These are phyloP conservation scores for Mycosarcoma mackinlayi DNA, from an alignment of 1,284 basidiomycete genomes.

Conservation along the genomic window DNA sequence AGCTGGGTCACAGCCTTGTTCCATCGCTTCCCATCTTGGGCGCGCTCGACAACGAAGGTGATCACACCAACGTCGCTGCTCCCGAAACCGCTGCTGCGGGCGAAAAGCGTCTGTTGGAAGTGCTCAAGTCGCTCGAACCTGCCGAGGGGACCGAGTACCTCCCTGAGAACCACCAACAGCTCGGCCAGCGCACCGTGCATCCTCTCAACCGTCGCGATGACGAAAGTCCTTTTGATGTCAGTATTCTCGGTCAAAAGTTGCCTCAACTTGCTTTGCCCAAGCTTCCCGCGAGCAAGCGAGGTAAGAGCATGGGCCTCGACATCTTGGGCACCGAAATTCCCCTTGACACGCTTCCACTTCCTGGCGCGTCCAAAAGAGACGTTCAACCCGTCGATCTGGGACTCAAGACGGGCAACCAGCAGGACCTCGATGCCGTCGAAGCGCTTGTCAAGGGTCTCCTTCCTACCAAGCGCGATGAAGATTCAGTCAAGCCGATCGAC, in stretches of 20 bases:
- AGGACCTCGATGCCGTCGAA: conserved; percentile 23
- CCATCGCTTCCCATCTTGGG: conserved; percentile 33
- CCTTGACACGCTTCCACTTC: conserved; percentile 8
- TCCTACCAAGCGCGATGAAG: conserved; percentile 18
- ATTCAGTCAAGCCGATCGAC: conserved; percentile 12
- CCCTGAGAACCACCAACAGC: conserved; percentile 26
- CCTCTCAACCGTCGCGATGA: conserved; percentile 33
- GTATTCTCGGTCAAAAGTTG: conserved; percentile 13
- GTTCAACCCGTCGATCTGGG: conserved; percentile 21
- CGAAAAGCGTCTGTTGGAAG: conserved; percentile 25
- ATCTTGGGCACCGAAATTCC: conserved; percentile 22
- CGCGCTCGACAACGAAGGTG: conserved; percentile 43
- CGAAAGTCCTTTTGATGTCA: conserved; percentile 15
- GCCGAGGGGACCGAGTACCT: conserved; percentile 14
- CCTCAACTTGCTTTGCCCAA: conserved; percentile 10
- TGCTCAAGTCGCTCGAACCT: conserved; percentile 20
- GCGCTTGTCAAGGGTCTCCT: conserved; percentile 22
- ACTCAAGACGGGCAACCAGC: conserved; percentile 25
- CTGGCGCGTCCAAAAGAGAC: neutral
- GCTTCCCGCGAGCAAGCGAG: conserved; percentile 21
- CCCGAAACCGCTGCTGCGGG: conserved; percentile 1
- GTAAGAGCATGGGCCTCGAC: conserved; percentile 22
- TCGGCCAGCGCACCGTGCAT: conserved; percentile 30
- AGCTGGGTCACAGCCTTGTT: conserved; percentile 21
- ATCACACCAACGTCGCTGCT: conserved; percentile 21